Evolutionary conservation across 208 protist species (phyloP).

Genomic region (Trypanosoma rangeli): DNA sequence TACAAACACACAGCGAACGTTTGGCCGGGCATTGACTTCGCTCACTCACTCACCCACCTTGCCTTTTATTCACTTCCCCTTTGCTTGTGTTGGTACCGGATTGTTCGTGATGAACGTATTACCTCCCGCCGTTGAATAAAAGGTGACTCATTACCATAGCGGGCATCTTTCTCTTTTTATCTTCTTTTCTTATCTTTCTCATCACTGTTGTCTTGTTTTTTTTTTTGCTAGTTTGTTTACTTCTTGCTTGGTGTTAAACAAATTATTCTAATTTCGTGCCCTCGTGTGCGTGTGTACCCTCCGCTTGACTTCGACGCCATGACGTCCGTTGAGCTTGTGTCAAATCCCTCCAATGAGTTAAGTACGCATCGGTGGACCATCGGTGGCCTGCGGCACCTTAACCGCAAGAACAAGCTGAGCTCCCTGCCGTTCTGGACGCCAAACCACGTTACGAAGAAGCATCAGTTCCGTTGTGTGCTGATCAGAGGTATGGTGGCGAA

Average conservation of each 20-base stretch:
- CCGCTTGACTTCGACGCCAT: neutral
- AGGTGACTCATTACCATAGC: too few relatives aligned
- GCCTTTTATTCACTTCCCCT: too few relatives aligned
- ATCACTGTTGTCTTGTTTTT: too few relatives aligned
- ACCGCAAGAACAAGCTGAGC: conserved; percentile 72
- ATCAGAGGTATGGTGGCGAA: conserved; percentile 51
- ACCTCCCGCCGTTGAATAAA: too few relatives aligned
- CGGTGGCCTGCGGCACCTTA: conserved; percentile 45
- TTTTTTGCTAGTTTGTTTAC: neutral
- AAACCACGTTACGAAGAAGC: conserved; percentile 41
- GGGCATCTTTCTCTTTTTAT: too few relatives aligned
- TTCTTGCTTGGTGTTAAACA: neutral
- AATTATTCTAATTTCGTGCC: neutral
- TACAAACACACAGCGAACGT: too few relatives aligned
- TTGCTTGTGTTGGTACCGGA: too few relatives aligned
- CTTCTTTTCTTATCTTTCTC: too few relatives aligned
- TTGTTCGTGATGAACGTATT: neutral
- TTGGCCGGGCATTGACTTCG: too few relatives aligned
- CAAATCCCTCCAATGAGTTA: conserved; percentile 50
- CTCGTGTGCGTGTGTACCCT: neutral
- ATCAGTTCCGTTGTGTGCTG: conserved; percentile 77
- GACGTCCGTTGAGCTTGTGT: conserved; percentile 59
- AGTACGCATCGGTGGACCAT: conserved; percentile 52
- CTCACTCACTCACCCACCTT: too few relatives aligned
- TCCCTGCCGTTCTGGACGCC: conserved; percentile 83